Base-by-base conservation (phyloP, 768 basidiomycete genomes). In the Crassisporium funariophilum region DNA sequence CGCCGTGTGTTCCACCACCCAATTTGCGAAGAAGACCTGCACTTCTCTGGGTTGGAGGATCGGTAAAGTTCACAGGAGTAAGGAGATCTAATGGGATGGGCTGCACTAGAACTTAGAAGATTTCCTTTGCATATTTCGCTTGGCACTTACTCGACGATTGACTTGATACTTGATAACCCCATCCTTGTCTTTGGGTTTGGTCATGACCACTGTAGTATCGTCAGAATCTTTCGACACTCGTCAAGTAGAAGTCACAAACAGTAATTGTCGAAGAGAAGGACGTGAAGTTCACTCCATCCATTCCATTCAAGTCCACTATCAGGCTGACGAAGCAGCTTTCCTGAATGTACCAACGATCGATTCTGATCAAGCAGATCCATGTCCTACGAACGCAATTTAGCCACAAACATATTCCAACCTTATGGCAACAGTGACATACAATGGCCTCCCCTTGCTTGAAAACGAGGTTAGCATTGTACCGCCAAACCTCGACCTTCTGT, bases 261-360 rank as follows among this genome's bases (percentile, higher is more conserved):
- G 57, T 98, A 99, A 58, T 98, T 93, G 66, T 99, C 97, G 57
- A 99, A 97, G 2, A 99, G 72, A 43, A 98, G 74, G 6, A 95
- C 87, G 52, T 86, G 88, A 5, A 95, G 76, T 65, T 98, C 94
- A 35, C 82, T 84, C 91, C 92, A 95, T 33, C 86, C 89, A 52
- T 80, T 91, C 84, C 86, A 89, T 63, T 88, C 86, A 53, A 93
- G 82, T 10, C 89, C 91, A 22, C 85, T 84, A 49, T 97, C 94
- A 11, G 92, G 89, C 56, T 94, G 92, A 39, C 93, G 81, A 42
- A 88, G 76, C 20, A 98, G 70, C 54, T 84, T 91, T 5, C 93
- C 86, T 1, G 86, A 81, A 59, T 94, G 83, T 23, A 98, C 84
- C 44, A 98, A 70, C 5, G 88, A 86, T 9, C 97, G 79, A 53